Base-by-base conservation (phyloP, 129 eudicot species). In the Artemisia argyi region DNA sequence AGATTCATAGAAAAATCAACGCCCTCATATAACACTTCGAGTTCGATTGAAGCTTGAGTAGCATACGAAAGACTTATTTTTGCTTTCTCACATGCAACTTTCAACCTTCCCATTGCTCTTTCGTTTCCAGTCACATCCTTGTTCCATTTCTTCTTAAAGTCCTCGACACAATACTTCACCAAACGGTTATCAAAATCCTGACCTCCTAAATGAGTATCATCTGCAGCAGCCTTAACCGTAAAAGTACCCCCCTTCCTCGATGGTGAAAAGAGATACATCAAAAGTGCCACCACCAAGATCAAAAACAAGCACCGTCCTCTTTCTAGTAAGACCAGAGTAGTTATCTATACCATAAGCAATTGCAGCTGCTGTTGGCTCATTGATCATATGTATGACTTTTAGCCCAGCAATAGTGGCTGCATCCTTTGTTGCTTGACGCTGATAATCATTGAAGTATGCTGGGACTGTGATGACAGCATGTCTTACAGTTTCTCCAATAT, bases 361-460 rank as follows among this genome's bases (percentile, higher is more conserved):
- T 14, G 73, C 73, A 48, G 73, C 73, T 19, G 72, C 59, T 22
- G 15, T n/a, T 52, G 57, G 57, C 9, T 52, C 57, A 30, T 14
- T 15, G 7, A 8, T 30, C 5, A 30, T 30, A 4, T 5, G 35
- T 30, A 30, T 30, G 35, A 30, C 35, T 30, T 30, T 30, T 4
- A 4, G 6, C 5, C 35, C 35, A 1, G 35, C 35, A 30, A 30
- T 30, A 30, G 35, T 19, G 7, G 50, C 51, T 11, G 63, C 35
- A 32, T 69, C 74, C 64, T 69, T 54, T 1, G 63, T 69, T 11
- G 74, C 63, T 69, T 69, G 74, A 20, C 74, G 52, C 28, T 32
- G 64, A 16, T 30, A 53, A 54, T 69, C 74, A n/a, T 69, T 69
- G 17, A 69, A 69, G 50, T 69, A 54, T 53, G 74, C 63, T n/a